These are phyloP conservation scores for Dipodascus albidus DNA, from an alignment of 805 yeast species.

Conservation along the genomic window DNA sequence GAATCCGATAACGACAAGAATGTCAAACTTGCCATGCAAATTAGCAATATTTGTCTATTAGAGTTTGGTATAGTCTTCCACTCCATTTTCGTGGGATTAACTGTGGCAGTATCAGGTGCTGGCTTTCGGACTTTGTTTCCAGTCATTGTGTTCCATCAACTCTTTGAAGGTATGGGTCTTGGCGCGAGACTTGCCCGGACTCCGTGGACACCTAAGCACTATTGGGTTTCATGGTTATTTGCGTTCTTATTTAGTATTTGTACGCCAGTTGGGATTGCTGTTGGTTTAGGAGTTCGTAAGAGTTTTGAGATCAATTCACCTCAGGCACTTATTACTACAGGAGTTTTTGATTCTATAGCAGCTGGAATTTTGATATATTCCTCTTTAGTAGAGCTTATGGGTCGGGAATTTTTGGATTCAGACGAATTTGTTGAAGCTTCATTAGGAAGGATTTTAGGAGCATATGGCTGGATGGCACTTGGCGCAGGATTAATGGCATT, in stretches of 20 bases:
- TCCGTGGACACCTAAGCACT: constrained; percentile 30
- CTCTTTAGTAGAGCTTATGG: constrained; percentile 69
- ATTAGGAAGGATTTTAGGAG: constrained; percentile 11
- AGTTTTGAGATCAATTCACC: constrained; percentile 42
- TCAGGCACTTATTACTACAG: constrained; percentile 51
- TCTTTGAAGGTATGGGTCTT: constrained; percentile 78
- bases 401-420: constrained; percentile 53
- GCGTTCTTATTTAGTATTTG: constrained; percentile 36
- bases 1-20: background rate
- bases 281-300: constrained; percentile 65
- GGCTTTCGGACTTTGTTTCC: constrained; percentile 62
- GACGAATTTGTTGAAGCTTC: constrained; percentile 20
- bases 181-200: constrained; percentile 63
- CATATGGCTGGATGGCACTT: constrained; percentile 27
- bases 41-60: constrained; percentile 18
- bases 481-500: constrained; percentile 56
- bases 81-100: constrained; percentile 69
- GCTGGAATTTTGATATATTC: constrained; percentile 72
- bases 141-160: constrained; percentile 45
- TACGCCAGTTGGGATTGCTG: constrained; percentile 67
- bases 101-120: constrained; percentile 67
- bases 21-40: background rate
- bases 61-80: constrained; percentile 80
- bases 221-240: constrained; percentile 31
- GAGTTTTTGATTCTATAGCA: constrained; percentile 64